phyloP scores from a whole-genome alignment of 1,139 yeast genomes.

The Magnusiomyces clavatus region DNA sequence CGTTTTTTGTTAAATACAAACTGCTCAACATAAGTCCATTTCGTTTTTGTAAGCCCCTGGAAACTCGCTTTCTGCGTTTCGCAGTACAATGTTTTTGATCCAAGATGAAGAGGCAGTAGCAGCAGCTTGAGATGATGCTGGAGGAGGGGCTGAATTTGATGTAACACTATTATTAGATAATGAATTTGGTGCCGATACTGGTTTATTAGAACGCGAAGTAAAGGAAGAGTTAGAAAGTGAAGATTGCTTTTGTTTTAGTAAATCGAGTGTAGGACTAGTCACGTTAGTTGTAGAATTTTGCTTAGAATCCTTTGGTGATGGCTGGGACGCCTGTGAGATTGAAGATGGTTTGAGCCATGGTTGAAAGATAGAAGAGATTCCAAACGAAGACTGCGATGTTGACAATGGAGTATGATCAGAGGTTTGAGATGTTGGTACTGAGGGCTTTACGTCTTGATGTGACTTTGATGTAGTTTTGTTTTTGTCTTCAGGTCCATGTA shows the following conservation, averaged over 20 bases:
- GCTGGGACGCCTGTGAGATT: slow-evolving; percentile 2
- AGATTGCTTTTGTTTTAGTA: not conserved
- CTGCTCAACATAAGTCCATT: slow-evolving; percentile 6
- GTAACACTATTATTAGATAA: no score
- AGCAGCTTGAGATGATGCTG: not conserved
- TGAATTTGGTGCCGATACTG: no score
- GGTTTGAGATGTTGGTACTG: no score
- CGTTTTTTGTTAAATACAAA: not conserved
- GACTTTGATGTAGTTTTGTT: no score
- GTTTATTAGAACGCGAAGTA: no score
- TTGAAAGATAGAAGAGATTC: slow-evolving; percentile 11
- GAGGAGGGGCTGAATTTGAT: not conserved
- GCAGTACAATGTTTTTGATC: slow-evolving; percentile 9
- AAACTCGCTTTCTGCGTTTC: slow-evolving; percentile 12
- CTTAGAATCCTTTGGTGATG: slow-evolving; percentile 1
- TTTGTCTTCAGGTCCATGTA: slow-evolving; percentile 1
- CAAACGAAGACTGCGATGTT: slow-evolving; percentile 4
- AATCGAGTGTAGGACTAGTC: not conserved
- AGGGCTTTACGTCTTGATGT: no score
- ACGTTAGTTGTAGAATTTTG: not conserved
- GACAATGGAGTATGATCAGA: no score
- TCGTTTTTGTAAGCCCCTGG: slow-evolving; percentile 11
- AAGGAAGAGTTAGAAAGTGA: no score
- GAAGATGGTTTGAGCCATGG: slow-evolving; percentile 12
- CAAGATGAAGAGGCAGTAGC: slow-evolving; percentile 7